Evolutionary conservation across 73 alveolate species (phyloP).

Genomic region (Diophrys appendiculata): DNA sequence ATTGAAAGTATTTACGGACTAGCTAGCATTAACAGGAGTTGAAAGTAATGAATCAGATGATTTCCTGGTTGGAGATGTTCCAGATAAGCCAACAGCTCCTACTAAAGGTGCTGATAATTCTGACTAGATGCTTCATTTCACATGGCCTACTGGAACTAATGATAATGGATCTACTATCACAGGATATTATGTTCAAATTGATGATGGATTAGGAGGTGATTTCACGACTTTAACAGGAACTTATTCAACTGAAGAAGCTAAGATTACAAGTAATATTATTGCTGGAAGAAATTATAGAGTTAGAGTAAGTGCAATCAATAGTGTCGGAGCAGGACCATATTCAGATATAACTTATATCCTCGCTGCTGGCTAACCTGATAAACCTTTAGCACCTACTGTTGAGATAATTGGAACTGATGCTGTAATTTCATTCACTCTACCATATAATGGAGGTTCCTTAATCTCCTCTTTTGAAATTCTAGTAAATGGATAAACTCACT

Average conservation of each 20-base stretch:
- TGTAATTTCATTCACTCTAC: conserved; percentile 34
- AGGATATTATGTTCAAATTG: conserved; percentile 55
- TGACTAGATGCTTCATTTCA: conserved; percentile 24
- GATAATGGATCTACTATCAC: conserved; percentile 53
- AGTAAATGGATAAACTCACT: background rate
- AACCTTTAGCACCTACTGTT: conserved; percentile 49
- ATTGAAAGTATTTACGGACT: conserved; percentile 23
- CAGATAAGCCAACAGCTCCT: conserved; percentile 56
- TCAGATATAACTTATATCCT: conserved; percentile 45
- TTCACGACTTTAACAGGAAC: conserved; percentile 29
- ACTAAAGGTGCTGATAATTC: conserved; percentile 35
- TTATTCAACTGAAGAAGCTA: conserved; percentile 26
- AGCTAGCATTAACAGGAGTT: conserved; percentile 19
- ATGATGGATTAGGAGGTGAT: conserved; percentile 67
- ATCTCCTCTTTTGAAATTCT: conserved; percentile 10
- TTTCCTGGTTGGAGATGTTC: conserved; percentile 49
- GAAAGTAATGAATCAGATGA: conserved; percentile 15
- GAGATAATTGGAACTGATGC: conserved; percentile 26
- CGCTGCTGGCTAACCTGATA: conserved; percentile 51
- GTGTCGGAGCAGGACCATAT: conserved; percentile 37
- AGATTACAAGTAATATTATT: conserved; percentile 25
- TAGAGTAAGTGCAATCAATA: conserved; percentile 35
- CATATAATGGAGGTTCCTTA: conserved; percentile 50
- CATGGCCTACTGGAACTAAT: conserved; percentile 23
- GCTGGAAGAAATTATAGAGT: conserved; percentile 59